Conservation (phyloP, 768 basidiomycete species). For the Pulveroboletus sp. region DNA sequence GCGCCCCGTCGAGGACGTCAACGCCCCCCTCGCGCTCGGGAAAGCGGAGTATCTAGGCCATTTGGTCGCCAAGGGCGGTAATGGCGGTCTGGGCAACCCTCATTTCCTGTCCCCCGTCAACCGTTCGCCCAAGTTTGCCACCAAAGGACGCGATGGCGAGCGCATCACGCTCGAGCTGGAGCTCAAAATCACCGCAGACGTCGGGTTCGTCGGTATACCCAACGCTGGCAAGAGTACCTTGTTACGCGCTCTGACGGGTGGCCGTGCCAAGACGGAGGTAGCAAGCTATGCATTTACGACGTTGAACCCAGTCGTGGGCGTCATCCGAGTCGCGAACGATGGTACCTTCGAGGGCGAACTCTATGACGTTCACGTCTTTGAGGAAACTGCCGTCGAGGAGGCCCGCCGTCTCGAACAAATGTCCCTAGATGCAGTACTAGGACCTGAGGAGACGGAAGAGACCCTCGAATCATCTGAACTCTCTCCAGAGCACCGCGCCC, state of each 20-base stretch:
- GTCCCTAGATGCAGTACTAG: conserved; percentile 29
- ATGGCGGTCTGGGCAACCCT: conserved; percentile 85
- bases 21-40: conserved; percentile 58
- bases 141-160: conserved; percentile 68
- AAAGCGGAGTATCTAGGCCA: conserved; percentile 52
- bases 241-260: conserved; percentile 82
- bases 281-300: conserved; percentile 95
- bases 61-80: conserved; percentile 71
- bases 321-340: conserved; percentile 78
- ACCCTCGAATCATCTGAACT: not conserved
- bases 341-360: conserved; percentile 67
- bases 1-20: conserved; percentile 28
- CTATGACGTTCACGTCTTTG: conserved; percentile 47
- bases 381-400: conserved; percentile 62
- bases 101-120: conserved; percentile 66
- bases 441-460: not conserved
- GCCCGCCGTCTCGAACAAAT: conserved; percentile 36
- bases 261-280: conserved; percentile 77
- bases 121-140: conserved; percentile 84
- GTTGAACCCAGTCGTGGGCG: conserved; percentile 88
- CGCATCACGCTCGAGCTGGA: conserved; percentile 80
- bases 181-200: conserved; percentile 88
- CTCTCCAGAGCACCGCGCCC: not conserved
- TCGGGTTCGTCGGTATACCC: conserved; percentile 95
- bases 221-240: conserved; percentile 94